phyloP scores from a whole-genome alignment of 306 rosid genomes.

The Mimosa bimucronata region DNA sequence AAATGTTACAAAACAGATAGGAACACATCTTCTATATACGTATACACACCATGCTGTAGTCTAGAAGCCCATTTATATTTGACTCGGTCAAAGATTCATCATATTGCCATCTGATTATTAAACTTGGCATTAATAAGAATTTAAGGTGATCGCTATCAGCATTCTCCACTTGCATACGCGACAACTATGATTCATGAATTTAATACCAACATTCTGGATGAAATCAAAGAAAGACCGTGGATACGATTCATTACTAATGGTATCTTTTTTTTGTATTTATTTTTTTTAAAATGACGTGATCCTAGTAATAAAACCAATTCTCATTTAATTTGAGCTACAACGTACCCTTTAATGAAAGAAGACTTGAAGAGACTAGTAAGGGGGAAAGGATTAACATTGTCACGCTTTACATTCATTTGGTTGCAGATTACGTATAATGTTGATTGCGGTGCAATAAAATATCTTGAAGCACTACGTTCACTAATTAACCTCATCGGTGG shows the following conservation, averaged over 20 bases:
- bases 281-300: not conserved
- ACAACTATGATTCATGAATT: not conserved
- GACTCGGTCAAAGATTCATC: not conserved
- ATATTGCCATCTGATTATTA: no score
- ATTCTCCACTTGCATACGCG: not conserved
- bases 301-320: not conserved
- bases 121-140: no score
- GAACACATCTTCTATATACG: no score
- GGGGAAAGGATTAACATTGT: no score
- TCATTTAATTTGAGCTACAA: not conserved
- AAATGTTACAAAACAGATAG: not conserved
- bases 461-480: not conserved
- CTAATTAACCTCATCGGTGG: not conserved
- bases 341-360: not conserved
- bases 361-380: no score
- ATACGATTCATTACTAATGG: not conserved
- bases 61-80: conserved; percentile 1
- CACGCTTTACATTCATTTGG: not conserved
- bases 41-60: not conserved
- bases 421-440: not conserved
- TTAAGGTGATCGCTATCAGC: not conserved
- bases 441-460: not conserved
- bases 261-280: no score
- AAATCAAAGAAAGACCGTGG: not conserved
- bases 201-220: not conserved